Percentiles rank a stretch among this genome's conserved stretches.
Conservation (phyloP, 768 basidiomycete species). For the Rubroboletus pulcherrimus region DNA sequence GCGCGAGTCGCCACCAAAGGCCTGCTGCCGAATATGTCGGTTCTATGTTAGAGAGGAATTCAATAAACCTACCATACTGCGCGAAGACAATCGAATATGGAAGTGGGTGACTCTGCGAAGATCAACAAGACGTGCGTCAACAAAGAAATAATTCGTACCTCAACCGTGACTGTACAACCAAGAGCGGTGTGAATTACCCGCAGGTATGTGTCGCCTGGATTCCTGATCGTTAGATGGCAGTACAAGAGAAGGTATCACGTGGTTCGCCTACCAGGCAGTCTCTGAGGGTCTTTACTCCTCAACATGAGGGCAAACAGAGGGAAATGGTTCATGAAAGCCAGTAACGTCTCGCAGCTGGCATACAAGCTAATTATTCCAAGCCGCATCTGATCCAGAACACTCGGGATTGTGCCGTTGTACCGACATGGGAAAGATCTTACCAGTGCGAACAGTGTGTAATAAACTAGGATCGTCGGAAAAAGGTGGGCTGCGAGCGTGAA, state of each 20-base stretch:
- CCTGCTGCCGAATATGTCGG: slow-evolving; percentile 34
- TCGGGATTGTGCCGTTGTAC: not conserved
- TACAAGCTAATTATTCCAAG: slow-evolving; percentile 55
- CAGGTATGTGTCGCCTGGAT: slow-evolving; percentile 28
- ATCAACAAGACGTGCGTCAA: not conserved
- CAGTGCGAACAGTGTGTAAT: slow-evolving; percentile 76
- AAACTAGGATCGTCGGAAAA: slow-evolving; percentile 81
- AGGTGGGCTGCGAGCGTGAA: slow-evolving; percentile 81
- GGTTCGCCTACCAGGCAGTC: slow-evolving; percentile 64
- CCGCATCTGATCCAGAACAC: slow-evolving; percentile 39
- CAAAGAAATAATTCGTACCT: slow-evolving; percentile 10
- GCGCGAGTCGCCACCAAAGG: slow-evolving; percentile 47
- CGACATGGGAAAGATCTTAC: slow-evolving; percentile 33
- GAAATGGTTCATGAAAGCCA: slow-evolving; percentile 88
- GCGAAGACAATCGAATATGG: slow-evolving; percentile 50
- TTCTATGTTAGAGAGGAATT: not conserved
- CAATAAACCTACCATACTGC: slow-evolving; percentile 45
- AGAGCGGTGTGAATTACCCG: slow-evolving; percentile 24
- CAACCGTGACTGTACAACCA: slow-evolving; percentile 19
- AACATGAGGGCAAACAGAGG: slow-evolving; percentile 88
- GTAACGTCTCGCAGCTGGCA: slow-evolving; percentile 55
- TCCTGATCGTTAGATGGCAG: not conserved
- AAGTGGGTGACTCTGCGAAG: slow-evolving; percentile 49
- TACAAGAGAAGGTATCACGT: not conserved
- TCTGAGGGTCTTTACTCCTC: slow-evolving; percentile 74